Evolutionary conservation across 2,329 filamentous ascomycete species (phyloP).

Genomic region (Diaporthe destruens): DNA sequence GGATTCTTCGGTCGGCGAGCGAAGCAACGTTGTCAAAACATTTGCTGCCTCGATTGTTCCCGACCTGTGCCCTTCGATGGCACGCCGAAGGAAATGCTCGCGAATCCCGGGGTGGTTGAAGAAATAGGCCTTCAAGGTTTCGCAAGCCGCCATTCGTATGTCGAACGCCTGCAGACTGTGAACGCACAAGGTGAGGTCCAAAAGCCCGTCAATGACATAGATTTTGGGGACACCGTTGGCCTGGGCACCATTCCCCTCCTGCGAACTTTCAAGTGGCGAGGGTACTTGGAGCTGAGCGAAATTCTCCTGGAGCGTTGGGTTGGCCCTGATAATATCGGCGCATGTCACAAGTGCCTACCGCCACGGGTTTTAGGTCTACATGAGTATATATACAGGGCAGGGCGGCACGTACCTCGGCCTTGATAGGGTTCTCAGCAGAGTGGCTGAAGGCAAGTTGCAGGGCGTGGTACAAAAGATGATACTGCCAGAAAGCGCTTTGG

Average conservation of each 20-base stretch:
- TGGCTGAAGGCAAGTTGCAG: constrained; percentile 86
- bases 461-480: constrained; percentile 82
- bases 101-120: constrained; percentile 84
- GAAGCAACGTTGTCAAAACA: constrained; percentile 84
- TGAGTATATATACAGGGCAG: constrained; percentile 37
- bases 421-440: constrained; percentile 79
- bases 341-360: constrained; percentile 82
- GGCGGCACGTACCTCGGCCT: constrained; percentile 73
- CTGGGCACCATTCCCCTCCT: constrained; percentile 55
- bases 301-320: constrained; percentile 82
- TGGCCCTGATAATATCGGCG: constrained; percentile 88
- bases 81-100: constrained; percentile 86
- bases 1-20: constrained; percentile 71
- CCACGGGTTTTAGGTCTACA: constrained; percentile 37
- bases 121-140: constrained; percentile 95
- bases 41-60: constrained; percentile 88
- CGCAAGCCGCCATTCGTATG: constrained; percentile 84
- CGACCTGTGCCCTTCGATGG: constrained; percentile 86
- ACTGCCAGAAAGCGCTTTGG: constrained; percentile 86
- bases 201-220: constrained; percentile 93
- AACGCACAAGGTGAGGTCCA: constrained; percentile 83
- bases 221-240: constrained; percentile 70
- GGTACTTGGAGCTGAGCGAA: constrained; percentile 90
- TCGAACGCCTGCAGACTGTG: constrained; percentile 78
- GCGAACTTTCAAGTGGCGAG: constrained; percentile 62